Base-by-base conservation (phyloP, 257 asterid species). In the Haberlea rhodopensis region DNA sequence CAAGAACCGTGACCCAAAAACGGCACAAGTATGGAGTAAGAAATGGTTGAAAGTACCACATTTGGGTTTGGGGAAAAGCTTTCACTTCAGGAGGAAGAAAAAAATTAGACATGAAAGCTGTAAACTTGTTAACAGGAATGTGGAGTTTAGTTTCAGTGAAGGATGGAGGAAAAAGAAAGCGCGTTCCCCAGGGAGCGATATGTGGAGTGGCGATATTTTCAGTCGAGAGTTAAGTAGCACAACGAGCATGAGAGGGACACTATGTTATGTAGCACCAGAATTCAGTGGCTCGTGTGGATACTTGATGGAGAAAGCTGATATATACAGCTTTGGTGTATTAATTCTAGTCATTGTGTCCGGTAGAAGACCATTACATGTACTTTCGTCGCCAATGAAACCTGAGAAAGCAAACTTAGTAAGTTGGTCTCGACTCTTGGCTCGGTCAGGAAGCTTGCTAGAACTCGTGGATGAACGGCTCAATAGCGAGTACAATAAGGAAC, bases 201-300 rank as follows among this genome's bases (percentile, higher is more conserved):
- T 83, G 85, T 87, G 87, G 80, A 91, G 96, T 5, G 96, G 94
- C 16, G 97, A 94, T 81, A 70, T 84, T n/a, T 87, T 87, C 43
- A 94, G 99, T 68, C 78, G 95, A n/a, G 97, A 90, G 32, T 57
- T 94, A 26, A 87, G 99, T 62, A 94, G 99, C 91, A 87, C 97
- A 1, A 94, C 96, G 8, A 94, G 99, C 77, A 90, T 90, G 99
- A 83, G 99, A 68, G 99, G 99, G 19, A 94, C 99, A 3, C 65
- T 87, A 22, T 94, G 97, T 54, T 94, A 94, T 29, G 86, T 85
- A 1, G 97, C 97, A 26, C 99, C 99, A 0, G 99, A 94, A 71
- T 87, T 80, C 63, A 81, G 85, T 28, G 91, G 94, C 6, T 43
- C 51, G 16, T 85, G 74, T 34, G 96, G 96, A 0, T 82, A 63